These are phyloP conservation scores for Flaveria linearis DNA, from an alignment of 129 eudicot genomes.

Conservation along the genomic window DNA sequence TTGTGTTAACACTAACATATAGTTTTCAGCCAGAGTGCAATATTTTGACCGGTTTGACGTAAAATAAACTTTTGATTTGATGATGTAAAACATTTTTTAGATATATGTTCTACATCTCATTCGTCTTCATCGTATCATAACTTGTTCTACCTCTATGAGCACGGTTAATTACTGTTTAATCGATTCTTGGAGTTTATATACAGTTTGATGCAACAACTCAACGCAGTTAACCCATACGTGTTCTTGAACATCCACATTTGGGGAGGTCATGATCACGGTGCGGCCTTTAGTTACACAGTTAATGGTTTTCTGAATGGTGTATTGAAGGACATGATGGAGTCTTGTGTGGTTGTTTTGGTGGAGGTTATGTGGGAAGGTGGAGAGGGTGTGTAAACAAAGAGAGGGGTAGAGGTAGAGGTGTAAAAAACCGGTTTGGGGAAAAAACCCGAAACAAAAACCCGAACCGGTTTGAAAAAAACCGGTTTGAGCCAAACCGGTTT, in stretches of 20 bases:
- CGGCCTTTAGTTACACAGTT: constrained; percentile 34
- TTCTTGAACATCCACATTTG: constrained; percentile 32
- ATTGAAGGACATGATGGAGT: constrained; percentile 38
- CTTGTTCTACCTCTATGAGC: not conserved
- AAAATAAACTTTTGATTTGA: too few species aligned
- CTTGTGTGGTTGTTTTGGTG: constrained; percentile 29
- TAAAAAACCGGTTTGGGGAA: too few species aligned
- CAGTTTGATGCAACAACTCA: constrained; percentile 67
- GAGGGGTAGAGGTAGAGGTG: constrained; percentile 55
- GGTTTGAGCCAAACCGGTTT: too few species aligned
- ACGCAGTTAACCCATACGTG: constrained; percentile 57
- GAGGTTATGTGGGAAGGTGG: constrained; percentile 28
- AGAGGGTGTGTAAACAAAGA: constrained; percentile 50
- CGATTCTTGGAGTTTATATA: constrained; percentile 56
- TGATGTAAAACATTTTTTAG: too few species aligned
- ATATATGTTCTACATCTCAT: too few species aligned
- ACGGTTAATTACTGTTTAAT: constrained; percentile 29
- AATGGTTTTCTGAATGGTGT: constrained; percentile 46
- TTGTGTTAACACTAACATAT: constrained; percentile 1
- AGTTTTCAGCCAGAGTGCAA: too few species aligned
- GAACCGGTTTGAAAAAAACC: too few species aligned
- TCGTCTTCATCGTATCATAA: constrained; percentile 51
- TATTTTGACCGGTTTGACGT: too few species aligned
- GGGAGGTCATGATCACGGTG: constrained; percentile 5
- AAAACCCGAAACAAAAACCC: too few species aligned